phyloP scores from a whole-genome alignment of 805 yeast species.

The Yueomyces sinensis region DNA sequence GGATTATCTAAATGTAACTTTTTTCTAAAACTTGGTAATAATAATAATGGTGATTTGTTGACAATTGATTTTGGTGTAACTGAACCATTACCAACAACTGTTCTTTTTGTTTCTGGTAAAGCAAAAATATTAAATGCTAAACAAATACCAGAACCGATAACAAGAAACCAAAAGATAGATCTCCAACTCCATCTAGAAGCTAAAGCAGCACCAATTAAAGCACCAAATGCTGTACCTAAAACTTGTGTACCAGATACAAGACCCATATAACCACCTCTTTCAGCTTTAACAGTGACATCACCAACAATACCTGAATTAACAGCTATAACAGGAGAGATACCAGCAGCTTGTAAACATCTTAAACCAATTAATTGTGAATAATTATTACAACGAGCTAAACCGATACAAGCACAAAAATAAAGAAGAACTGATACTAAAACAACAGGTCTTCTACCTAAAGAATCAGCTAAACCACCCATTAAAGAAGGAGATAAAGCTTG shows the following conservation, averaged over 20 bases:
- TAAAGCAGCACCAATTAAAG: conserved; percentile 42
- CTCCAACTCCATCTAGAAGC: conserved; percentile 50
- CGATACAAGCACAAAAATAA: conserved; percentile 51
- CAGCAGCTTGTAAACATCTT: conserved; percentile 66
- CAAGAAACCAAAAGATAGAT: conserved; percentile 64
- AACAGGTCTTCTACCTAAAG: conserved; percentile 59
- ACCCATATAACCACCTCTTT: conserved; percentile 64
- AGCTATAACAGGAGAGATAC: conserved; percentile 65
- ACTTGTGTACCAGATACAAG: conserved; percentile 49
- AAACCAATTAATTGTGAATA: conserved; percentile 53
- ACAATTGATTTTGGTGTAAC: conserved; percentile 33
- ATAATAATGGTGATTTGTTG: conserved; percentile 34
- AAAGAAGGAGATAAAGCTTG: conserved; percentile 71
- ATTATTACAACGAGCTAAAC: conserved; percentile 43
- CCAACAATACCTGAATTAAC: conserved; percentile 60
- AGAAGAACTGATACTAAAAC: conserved; percentile 39
- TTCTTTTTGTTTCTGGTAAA: conserved; percentile 67
- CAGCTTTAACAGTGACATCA: conserved; percentile 50
- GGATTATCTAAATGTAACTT: conserved; percentile 21
- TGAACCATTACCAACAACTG: conserved; percentile 65
- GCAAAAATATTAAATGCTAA: conserved; percentile 23
- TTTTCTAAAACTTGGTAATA: conserved; percentile 9
- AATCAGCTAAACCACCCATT: conserved; percentile 56
- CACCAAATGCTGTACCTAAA: conserved; percentile 68
- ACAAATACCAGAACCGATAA: conserved; percentile 45